A percentile compares a stretch with the other conserved stretches of the same genome.
These are phyloP conservation scores for Panicum miliaceum DNA, from an alignment of 176 grass and related monocot genomes.

Conservation along the genomic window DNA sequence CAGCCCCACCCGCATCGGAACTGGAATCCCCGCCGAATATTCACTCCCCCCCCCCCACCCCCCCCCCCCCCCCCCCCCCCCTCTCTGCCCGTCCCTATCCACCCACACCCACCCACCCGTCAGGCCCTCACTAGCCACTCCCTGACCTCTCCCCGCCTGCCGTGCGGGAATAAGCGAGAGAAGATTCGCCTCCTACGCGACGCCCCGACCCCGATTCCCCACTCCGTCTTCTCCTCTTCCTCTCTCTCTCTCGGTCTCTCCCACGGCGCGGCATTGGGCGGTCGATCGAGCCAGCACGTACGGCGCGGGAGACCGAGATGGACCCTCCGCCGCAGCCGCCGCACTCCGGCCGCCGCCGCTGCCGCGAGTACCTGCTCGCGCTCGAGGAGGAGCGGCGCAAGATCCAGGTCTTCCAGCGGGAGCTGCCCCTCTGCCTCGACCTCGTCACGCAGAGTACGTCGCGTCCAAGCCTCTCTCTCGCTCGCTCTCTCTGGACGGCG, in stretches of 20 bases:
- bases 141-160: background rate
- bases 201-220: conserved; percentile 73
- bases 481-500: too few species aligned
- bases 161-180: conserved; percentile 26
- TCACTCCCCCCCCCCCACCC: too few species aligned
- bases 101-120: background rate
- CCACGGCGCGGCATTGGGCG: background rate
- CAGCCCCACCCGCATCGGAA: conserved; percentile 7
- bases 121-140: background rate
- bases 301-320: background rate
- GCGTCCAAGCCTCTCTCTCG: too few species aligned
- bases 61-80: too few species aligned
- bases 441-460: conserved; percentile 76
- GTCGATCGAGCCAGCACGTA: background rate
- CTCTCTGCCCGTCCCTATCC: conserved; percentile 10
- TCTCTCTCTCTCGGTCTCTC: background rate
- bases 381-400: conserved; percentile 87
- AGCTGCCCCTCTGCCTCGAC: conserved; percentile 83
- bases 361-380: conserved; percentile 66
- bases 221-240: background rate
- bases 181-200: conserved; percentile 84
- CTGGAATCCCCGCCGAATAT: conserved; percentile 74
- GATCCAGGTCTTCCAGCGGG: conserved; percentile 86
- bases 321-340: background rate
- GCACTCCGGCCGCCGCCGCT: conserved; percentile 14